Evolutionary conservation across 1,284 basidiomycete genomes (phyloP).

Genomic region (Tilletia walkeri): DNA sequence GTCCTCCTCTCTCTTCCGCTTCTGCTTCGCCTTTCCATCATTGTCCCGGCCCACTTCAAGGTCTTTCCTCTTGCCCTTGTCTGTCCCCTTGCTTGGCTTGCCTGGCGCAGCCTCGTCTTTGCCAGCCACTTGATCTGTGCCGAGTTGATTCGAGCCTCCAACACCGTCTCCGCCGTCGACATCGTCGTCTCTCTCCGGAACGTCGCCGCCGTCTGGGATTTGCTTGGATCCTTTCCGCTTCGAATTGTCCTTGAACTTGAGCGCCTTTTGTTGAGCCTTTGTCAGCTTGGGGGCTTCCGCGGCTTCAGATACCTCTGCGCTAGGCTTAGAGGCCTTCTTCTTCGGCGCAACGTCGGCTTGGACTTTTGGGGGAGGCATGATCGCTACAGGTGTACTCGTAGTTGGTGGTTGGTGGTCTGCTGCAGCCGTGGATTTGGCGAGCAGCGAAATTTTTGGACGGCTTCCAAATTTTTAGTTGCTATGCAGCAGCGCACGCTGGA

Average conservation of each 20-base stretch:
- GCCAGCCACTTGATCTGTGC: not conserved
- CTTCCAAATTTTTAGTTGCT: too few species aligned
- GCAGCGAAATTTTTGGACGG: too few species aligned
- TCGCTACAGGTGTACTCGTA: not conserved
- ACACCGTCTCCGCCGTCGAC: not conserved
- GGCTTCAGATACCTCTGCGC: not conserved
- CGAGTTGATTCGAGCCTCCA: not conserved
- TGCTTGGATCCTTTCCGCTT: not conserved
- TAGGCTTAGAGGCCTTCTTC: not conserved
- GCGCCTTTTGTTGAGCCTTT: constrained; percentile 9
- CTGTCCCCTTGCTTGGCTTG: not conserved
- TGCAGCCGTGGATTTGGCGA: not conserved
- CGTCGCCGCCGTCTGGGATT: not conserved
- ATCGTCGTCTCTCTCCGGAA: not conserved
- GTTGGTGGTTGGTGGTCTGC: not conserved
- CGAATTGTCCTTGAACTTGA: constrained; percentile 11
- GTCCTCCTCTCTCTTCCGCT: not conserved
- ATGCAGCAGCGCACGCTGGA: too few species aligned
- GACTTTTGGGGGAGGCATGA: constrained; percentile 3
- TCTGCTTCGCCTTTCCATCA: not conserved
- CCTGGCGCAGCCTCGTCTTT: not conserved
- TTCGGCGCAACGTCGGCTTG: not conserved
- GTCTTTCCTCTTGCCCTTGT: not conserved
- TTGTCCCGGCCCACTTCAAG: not conserved
- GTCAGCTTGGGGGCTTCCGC: constrained; percentile 6